Evolutionary conservation across 2,329 filamentous ascomycete species (phyloP), one percentile per base, ranked within the genome.

Genomic region (Lithohypha guttulata): DNA sequence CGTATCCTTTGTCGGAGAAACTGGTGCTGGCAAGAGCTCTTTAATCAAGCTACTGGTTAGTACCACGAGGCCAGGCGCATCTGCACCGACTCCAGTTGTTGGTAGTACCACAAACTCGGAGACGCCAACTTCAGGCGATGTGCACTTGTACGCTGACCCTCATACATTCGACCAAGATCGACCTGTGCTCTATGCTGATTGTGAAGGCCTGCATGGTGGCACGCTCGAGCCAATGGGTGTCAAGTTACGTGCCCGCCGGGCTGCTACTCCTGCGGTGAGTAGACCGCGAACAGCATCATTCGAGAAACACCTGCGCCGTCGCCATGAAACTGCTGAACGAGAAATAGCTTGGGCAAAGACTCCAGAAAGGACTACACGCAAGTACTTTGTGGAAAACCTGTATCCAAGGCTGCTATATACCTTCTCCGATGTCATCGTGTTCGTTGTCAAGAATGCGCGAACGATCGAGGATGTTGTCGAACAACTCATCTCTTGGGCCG

Each of bases 131-230:
- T 69, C 66, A 3, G 67, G 59, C 6, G 68, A 70, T 47, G 67
- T 71, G 2, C 68, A 73, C 50, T 54, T 73, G 3, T 73, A 73
- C 42, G 56, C 59, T 1, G 69, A 73, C 43, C 69, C 69, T 2
- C 51, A 56, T 1, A 66, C 62, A 2, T 54, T 59, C 18, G 46
- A 52, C 10, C 55, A 56, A 8, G 54, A 55, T 3, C 47, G 57
- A 6, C 69, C 68, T 0, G 56, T 71, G 14, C 55, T 73, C 3
- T 65, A 64, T 36, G 67, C 69, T 15, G 69, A 73, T 44, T 72
- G 68, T 43, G 69, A 73, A 55, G 69, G 69, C 0, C 58, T 72
- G 6, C 60, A 65, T 14, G 69, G 68, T 21, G 69, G 69, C 7
- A 68, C 70, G 45, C 28, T 9, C 7, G 28, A 30, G 14, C 28